Base-by-base conservation (phyloP, 2,329 filamentous ascomycete genomes). In the Blumeria hordei region DNA sequence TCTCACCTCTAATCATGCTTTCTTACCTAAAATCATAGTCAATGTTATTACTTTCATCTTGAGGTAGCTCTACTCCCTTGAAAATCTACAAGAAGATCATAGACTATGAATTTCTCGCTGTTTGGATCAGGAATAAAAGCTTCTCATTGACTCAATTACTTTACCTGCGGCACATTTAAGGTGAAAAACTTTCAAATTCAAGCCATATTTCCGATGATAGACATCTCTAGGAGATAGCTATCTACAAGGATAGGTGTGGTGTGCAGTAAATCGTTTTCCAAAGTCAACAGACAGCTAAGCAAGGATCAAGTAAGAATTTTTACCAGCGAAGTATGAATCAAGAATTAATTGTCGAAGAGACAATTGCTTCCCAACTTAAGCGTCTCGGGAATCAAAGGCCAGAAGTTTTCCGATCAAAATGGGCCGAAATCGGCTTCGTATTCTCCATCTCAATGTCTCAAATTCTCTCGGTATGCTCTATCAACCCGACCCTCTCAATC, bases 371-470 rank as follows among this genome's bases (percentile, higher is more conserved):
- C 10, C 62, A 65, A 37, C 67, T 81, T 49, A 74, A 80, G 59
- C 69, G 72, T 28, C 66, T 81, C 1, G 78, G 78, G 18, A 70
- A 76, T 58, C 69, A 78, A 62, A 69, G 77, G 41, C 78, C 78
- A 6, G 66, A 71, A 9, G 68, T 67, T 34, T 80, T 81, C 63
- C 63, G 64, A 6, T 71, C 71, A 1, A 60, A 69, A 37, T 74
- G 71, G 70, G 66, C 72, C 8, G 78, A 81, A 61, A 59, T 76
- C 16, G 73, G 71, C 7, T 81, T 80, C 62, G 71, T 76, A 59
- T 78, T 80, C 60, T 75, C 75, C 0, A 72, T 80, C 37, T 67
- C 74, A 6, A 76, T 76, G 67, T 76, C 74, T 28, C 75, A 78
- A 62, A 72, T 79, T 28, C 66, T 79, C 43, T 70, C 74, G 14